Evolutionary conservation across 2,329 filamentous ascomycete species (phyloP), one percentile per base, ranked within the genome.

Genomic region (Xylariaceae sp.): DNA sequence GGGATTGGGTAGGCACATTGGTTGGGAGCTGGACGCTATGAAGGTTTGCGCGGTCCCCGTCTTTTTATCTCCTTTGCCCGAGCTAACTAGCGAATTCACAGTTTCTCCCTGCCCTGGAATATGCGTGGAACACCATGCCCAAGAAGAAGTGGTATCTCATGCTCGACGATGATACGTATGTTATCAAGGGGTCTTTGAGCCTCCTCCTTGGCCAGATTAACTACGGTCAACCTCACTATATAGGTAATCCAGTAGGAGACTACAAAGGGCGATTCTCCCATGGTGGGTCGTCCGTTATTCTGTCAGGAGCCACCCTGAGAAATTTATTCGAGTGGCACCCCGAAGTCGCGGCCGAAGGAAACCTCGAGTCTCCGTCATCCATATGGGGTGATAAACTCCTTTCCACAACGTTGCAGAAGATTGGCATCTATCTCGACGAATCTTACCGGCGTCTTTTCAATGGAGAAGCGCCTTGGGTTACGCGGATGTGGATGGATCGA

Each of bases 91-190:
- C 49, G 27, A 3, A 5, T 38, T 50, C 2, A 6, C 51, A 81
- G 78, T 80, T 80, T 59, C 73, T 81, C 45, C 73, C 76, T 38
- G 75, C 76, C 39, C 72, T 82, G 56, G 75, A 81, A 55, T 71
- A 77, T 52, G 68, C 75, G 17, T 79, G 75, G 66, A 63, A 68
- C 36, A 68, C 65, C 14, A 68, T 80, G 59, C 78, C 78, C 0
- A 62, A 69, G 52, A 82, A 81, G 66, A 78, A 79, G 60, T 82
- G 79, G 79, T 82, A 81, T 58, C 62, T 81, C 53, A 74, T 82
- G 54, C 63, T 79, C 12, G 78, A 82, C 62, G 79, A 82, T 62
- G 78, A 82, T 59, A 82, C 77, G 1, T 82, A 75, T 58, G 61
- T 82, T 40, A 68, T 81, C 40, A 71, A 71, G 45, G 68, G 73